Percentiles rank a stretch among this genome's conserved stretches.
phyloP scores from a whole-genome alignment of 345 rosid species.

The Heritiera fomes region DNA sequence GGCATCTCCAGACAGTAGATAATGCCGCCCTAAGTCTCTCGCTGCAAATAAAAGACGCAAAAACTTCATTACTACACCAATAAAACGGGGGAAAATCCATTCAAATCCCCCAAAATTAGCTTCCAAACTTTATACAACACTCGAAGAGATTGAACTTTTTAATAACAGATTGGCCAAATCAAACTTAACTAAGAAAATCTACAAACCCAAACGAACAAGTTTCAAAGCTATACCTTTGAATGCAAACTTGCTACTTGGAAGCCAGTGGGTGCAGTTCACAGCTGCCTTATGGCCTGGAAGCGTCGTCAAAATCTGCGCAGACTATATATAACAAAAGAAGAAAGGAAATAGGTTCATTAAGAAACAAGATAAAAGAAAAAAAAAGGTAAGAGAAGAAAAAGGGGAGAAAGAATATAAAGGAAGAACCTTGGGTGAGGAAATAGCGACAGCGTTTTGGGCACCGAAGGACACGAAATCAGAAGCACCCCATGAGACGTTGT shows the following conservation, averaged over 20 bases:
- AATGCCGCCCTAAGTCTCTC: conserved; percentile 53
- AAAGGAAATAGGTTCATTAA: neutral
- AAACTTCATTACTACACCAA: neutral
- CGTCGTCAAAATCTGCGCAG: conserved; percentile 79
- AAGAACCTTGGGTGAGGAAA: conserved; percentile 70
- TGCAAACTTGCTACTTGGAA: conserved; percentile 71
- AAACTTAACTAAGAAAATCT: neutral
- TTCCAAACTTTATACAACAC: neutral
- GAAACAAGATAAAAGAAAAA: neutral
- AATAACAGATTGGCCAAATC: neutral
- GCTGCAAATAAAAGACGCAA: conserved; percentile 39
- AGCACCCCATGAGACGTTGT: conserved; percentile 93
- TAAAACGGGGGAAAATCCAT: neutral
- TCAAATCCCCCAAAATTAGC: neutral
- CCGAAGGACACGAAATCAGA: conserved; percentile 75
- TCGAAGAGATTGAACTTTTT: neutral
- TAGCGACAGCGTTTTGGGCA: conserved; percentile 78
- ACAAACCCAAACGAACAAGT: neutral
- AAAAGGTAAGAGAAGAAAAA: neutral
- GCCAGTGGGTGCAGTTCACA: conserved; percentile 90
- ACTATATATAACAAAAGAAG: conserved; percentile 31
- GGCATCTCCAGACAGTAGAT: conserved; percentile 83
- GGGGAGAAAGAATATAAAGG: neutral
- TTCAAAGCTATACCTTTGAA: conserved; percentile 51
- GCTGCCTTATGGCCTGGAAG: conserved; percentile 82